Percentiles rank a stretch among this genome's conserved stretches.
Evolutionary conservation across 2,329 filamentous ascomycete genomes (phyloP).

Genomic region (Colletotrichum coccodes): DNA sequence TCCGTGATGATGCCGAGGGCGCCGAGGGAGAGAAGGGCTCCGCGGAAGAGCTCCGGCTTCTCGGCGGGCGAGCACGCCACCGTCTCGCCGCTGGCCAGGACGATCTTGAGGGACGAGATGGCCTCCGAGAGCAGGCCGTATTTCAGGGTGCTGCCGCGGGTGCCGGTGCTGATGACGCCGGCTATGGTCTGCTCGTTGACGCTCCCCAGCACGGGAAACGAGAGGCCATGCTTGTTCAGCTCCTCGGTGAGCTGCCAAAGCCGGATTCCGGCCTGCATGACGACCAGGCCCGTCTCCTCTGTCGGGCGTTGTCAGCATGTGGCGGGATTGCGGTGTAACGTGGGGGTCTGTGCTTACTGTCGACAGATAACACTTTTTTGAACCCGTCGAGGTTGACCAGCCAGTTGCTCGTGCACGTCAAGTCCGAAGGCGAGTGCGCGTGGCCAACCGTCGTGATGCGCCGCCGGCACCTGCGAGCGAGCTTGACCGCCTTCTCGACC

Average conservation of each 20-base stretch:
- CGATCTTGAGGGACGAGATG: slow-evolving; percentile 79
- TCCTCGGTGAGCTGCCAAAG: slow-evolving; percentile 78
- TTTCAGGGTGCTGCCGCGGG: slow-evolving; percentile 86
- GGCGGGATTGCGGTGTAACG: background rate
- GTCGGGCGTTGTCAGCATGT: slow-evolving; percentile 40
- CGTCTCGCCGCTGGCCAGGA: slow-evolving; percentile 82
- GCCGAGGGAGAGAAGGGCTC: slow-evolving; percentile 87
- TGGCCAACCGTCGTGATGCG: slow-evolving; percentile 87
- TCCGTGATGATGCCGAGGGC: slow-evolving; percentile 92
- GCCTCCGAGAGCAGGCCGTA: slow-evolving; percentile 89
- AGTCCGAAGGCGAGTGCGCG: slow-evolving; percentile 89
- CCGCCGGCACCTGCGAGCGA: slow-evolving; percentile 84
- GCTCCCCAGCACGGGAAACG: slow-evolving; percentile 91
- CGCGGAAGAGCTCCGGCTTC: slow-evolving; percentile 85
- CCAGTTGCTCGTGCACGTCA: slow-evolving; percentile 96
- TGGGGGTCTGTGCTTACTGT: slow-evolving; percentile 46
- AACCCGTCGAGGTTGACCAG: slow-evolving; percentile 92
- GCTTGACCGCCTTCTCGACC: slow-evolving; percentile 82
- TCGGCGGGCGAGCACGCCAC: slow-evolving; percentile 75
- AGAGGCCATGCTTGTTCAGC: slow-evolving; percentile 80
- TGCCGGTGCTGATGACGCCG: slow-evolving; percentile 93
- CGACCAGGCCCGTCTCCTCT: slow-evolving; percentile 70
- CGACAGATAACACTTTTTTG: slow-evolving; percentile 76
- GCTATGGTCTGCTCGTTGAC: slow-evolving; percentile 95
- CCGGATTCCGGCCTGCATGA: slow-evolving; percentile 89